Conservation (phyloP, 306 rosid species). For the Quercus parvula region DNA sequence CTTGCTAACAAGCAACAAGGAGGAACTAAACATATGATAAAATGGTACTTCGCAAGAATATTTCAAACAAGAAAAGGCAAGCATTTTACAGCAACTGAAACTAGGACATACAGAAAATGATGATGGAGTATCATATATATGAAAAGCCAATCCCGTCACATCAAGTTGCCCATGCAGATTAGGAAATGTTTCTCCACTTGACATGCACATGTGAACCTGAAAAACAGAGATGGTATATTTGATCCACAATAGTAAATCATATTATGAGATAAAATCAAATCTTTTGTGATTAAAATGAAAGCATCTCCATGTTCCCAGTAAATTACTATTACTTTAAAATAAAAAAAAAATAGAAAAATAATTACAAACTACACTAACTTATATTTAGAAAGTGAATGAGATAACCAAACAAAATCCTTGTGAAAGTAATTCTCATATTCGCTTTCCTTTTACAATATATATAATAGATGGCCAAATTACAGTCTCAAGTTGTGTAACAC, state of each 20-base stretch:
- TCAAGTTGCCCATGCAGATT: constrained; percentile 92
- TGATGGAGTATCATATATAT: constrained; percentile 73
- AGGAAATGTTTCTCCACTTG: constrained; percentile 81
- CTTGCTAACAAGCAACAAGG: not conserved
- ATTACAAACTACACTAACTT: not conserved
- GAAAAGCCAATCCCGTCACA: constrained; percentile 76
- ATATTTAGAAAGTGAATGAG: not conserved
- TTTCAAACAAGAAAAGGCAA: not conserved
- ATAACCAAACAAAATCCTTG: not conserved
- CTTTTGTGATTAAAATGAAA: not conserved
- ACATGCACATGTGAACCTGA: constrained; percentile 93
- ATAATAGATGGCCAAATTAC: not conserved
- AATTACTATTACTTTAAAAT: too few relatives aligned
- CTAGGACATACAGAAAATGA: constrained; percentile 67
- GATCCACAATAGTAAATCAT: not conserved
- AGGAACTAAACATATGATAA: not conserved
- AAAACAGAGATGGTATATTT: constrained; percentile 13
- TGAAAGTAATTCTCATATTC: not conserved
- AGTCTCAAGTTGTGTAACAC: not conserved
- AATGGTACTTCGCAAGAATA: not conserved
- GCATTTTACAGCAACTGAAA: constrained; percentile 18
- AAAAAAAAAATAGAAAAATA: too few relatives aligned
- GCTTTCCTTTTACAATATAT: not conserved
- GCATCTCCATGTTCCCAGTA: too few relatives aligned
- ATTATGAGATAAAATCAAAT: not conserved